Evolutionary conservation across 2,329 filamentous ascomycete species (phyloP), one percentile per base, ranked within the genome.

Genomic region (Thielaviopsis ethacetica): DNA sequence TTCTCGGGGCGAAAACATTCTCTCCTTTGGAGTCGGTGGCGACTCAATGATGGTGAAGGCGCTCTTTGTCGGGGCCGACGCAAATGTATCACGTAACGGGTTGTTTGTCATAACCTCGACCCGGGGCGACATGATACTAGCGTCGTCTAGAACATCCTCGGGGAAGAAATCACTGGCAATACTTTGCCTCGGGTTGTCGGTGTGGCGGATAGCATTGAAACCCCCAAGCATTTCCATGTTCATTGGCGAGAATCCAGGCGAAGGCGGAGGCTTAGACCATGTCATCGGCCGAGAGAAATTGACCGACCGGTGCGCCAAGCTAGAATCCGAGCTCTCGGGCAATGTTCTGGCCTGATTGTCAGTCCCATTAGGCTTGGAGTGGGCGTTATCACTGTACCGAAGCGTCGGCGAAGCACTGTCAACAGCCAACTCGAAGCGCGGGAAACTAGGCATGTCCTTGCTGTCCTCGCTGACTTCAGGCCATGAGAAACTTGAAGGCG

Each of bases 51-150:
- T 79, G 44, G 73, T 74, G 72, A 81, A 72, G 12, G 75, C 77
- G 1, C 72, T 65, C 30, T 75, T 64, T 26, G 34, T 34, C 13
- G 61, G 41, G 5, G 17, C 50, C 2, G 57, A 26, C 2, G 56
- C 22, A 38, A 62, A 56, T 10, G 30, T 49, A 38, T 75, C 72
- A 58, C 81, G 79, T 55, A 86, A 75, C 1, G 82, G 81, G 62
- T 86, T 84, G 62, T 77, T 80, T 1, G 84, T 88, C 75, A 90
- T 90, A 17, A 83, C 81, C 65, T 86, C 83, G 1, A 76, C 82
- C 51, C 86, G 79, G 0, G 87, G 86, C 2, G 85, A 89, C 75
- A 88, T 77, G 10, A 87, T 70, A 13, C 81, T 74, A 53, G 82
- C 77, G 12, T 78, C 75, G 15, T 74, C 72, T 1, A 72, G 69